Percentiles rank a stretch among this genome's conserved stretches.
These are phyloP conservation scores for Phallus indusiatus DNA, from an alignment of 768 basidiomycete species.

Conservation along the genomic window DNA sequence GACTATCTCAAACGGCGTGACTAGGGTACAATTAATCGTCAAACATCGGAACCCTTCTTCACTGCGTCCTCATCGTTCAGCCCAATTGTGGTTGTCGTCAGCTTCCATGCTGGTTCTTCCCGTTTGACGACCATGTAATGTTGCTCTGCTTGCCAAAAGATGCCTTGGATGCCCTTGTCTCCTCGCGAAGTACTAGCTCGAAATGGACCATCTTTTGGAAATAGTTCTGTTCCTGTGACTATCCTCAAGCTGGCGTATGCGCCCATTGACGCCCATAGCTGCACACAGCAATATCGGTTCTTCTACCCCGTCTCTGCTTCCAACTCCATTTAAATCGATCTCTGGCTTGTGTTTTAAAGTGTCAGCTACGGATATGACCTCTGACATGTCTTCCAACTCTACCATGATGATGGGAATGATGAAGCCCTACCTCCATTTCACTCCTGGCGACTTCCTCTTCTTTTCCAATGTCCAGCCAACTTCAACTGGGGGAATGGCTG, in stretches of 20 bases:
- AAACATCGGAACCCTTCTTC: no score
- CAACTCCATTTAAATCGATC: background rate
- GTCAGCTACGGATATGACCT: background rate
- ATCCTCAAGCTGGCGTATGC: background rate
- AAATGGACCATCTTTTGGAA: background rate
- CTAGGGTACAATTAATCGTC: no score
- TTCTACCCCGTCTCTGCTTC: background rate
- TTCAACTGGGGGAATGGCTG: background rate
- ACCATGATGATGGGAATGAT: slow-evolving; percentile 1
- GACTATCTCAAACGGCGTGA: no score
- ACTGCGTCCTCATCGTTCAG: no score
- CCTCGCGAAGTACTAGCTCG: background rate
- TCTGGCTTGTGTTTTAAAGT: background rate
- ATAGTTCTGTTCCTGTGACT: background rate
- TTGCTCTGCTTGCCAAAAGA: no score
- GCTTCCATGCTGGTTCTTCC: no score
- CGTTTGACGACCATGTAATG: no score
- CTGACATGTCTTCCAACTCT: background rate
- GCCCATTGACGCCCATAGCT: background rate
- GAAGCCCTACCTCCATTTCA: slow-evolving; percentile 3
- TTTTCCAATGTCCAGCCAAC: slow-evolving; percentile 28
- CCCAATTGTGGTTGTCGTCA: no score
- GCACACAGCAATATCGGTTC: background rate
- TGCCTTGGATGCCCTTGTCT: no score
- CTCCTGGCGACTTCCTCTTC: background rate